Base-by-base conservation (phyloP, 805 yeast genomes). In the Aciculoconidium aculeatum region DNA sequence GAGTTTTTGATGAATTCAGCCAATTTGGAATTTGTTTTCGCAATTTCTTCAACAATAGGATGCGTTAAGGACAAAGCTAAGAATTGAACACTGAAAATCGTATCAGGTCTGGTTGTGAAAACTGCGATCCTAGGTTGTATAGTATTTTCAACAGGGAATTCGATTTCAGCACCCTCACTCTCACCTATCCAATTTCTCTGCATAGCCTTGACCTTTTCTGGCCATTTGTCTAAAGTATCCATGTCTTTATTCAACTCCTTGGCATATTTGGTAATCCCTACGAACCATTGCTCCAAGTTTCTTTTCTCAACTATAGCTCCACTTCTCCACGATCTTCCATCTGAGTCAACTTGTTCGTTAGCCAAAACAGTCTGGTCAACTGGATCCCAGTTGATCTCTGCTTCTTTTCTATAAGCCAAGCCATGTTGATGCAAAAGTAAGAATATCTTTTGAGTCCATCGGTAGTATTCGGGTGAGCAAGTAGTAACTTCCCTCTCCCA, bases 311-410 rank as follows among this genome's bases (percentile, higher is more conserved):
- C 98, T 10, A 78, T 36, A 0, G 97, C 98, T 4, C 98, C 98
- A 2, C 96, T 86, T 53, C 98, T 72, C 98, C 98, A 92, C 0
- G 96, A 86, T 32, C 77, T 66, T 1, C 98, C 98, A 25, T 84
- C 72, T 2, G 79, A 53, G 53, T 92, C 98, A 3, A 92, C 96
- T 55, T 92, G 98, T 56, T 92, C 98, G 51, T 65, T 92, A 2
- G 98, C 98, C 36, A 92, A 64, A 1, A 92, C 98, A 0, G 98
- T 92, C 40, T 80, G 73, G 46, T 92, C 98, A 0, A 92, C 74
- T 0, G 98, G 98, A 55, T 92, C 98, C 98, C 98, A 92, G 49
- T 92, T 92, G 35, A 92, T 92, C 43, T 80, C 87, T 0, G 96
- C 94, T 27, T 77, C 77, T 26, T 80, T 78, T 40, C 88, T 69